phyloP scores from a whole-genome alignment of 2,329 filamentous ascomycete genomes.

The Pseudogymnoascus sp. region DNA sequence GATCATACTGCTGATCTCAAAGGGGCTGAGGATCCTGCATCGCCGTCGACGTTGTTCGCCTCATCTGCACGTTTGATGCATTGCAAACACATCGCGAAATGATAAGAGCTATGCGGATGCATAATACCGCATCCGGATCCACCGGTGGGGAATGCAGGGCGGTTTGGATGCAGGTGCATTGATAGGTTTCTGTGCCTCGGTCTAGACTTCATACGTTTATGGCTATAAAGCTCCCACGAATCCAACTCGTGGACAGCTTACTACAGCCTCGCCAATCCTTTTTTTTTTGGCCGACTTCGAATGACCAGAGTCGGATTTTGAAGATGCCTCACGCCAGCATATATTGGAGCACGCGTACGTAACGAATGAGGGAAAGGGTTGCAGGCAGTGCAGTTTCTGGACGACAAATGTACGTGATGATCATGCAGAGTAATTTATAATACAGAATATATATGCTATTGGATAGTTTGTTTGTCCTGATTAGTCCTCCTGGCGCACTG shows the following conservation, averaged over 20 bases:
- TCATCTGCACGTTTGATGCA: constrained; percentile 4
- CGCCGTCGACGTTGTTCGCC: background rate
- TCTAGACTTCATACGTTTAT: background rate
- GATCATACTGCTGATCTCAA: background rate
- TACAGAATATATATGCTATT: constrained; percentile 7
- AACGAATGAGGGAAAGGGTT: background rate
- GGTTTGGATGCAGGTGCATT: background rate
- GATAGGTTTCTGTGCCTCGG: background rate
- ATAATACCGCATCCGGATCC: background rate
- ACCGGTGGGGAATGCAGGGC: background rate
- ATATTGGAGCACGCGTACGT: background rate
- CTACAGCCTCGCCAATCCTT: background rate
- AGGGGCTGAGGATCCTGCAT: background rate
- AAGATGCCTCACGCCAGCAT: background rate
- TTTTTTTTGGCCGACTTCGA: background rate
- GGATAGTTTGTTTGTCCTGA: constrained; percentile 28
- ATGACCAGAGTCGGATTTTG: background rate
- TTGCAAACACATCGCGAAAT: background rate
- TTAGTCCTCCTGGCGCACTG: constrained; percentile 34
- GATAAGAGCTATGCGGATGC: background rate
- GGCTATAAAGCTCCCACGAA: background rate
- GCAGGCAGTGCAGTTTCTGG: background rate
- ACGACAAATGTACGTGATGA: background rate
- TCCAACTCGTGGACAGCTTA: background rate
- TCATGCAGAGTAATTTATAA: constrained; percentile 5